Conservation (phyloP, 805 yeast species). For the Starmerella sirachaensis region DNA sequence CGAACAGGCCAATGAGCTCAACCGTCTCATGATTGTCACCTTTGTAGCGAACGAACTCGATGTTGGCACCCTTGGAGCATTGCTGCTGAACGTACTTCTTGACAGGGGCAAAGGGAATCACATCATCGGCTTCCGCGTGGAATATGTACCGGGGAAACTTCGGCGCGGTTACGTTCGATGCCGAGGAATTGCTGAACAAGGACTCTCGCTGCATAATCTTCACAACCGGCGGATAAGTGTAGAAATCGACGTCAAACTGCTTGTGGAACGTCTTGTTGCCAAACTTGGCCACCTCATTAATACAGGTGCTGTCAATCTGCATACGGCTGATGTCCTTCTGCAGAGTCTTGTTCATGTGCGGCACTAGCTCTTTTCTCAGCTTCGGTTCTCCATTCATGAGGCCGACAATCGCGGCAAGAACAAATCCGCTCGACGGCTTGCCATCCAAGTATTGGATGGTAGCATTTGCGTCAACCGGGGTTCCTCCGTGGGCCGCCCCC, state of each 20-base stretch:
- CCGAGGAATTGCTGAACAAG: not conserved
- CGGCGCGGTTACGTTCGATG: conserved; percentile 17
- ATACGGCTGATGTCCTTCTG: not conserved
- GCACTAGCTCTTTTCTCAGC: not conserved
- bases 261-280: conserved; percentile 4
- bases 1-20: conserved; percentile 2
- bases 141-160: conserved; percentile 19
- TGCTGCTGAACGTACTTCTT: conserved; percentile 11
- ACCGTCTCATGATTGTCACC: conserved; percentile 5
- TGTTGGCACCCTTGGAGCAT: conserved; percentile 8
- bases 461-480: conserved; percentile 15
- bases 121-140: conserved; percentile 21
- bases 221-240: not conserved
- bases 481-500: conserved; percentile 19
- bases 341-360: not conserved
- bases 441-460: conserved; percentile 15
- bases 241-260: conserved; percentile 3
- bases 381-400: conserved; percentile 19
- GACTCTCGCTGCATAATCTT: not conserved
- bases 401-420: conserved; percentile 21
- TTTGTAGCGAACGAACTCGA: conserved; percentile 5
- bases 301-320: not conserved
- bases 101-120: conserved; percentile 17
- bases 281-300: not conserved
- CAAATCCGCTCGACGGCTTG: conserved; percentile 19